Base-by-base conservation (phyloP, 306 rosid species). In the Sicyos edulis region DNA sequence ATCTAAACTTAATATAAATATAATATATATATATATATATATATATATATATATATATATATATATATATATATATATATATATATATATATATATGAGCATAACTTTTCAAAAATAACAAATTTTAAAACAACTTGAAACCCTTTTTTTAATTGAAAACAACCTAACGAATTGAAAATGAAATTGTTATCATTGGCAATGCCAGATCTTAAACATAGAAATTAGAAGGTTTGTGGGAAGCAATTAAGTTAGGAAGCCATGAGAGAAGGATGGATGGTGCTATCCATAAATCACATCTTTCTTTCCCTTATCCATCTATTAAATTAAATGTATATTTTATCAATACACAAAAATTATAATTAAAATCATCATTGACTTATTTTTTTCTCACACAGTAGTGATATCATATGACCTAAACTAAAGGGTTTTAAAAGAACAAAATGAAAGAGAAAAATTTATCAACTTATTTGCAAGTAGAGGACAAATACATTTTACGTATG, bases 271-370 rank as follows among this genome's bases (percentile, higher is more conserved):
- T 37, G 42, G 42, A 37, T 37, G 42, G 42, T 37, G 70, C 4
- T 40, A 17, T 64, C 70, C 54, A 65, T 50, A 17, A 13, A 42
- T 65, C 71, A 65, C 34, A 65, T 37, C 17, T 65, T 65, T 65
- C 2, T 11, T 65, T n/a, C 51, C 16, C 19, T 65, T 65, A 17
- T 17, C 32, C 71, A 65, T 40, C 19, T 19, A 65, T 44, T 40
- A 10, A 44, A 65, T 37, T 65, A 0, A 59, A 4, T 37, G 42
- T 63, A 8, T 37, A 37, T 40, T 34, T 63, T 63, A 16, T 34
- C 16, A 8, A 29, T 62, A 34, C 45, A 40, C 45, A 40, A 40
- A 16, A 63, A 37, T 8, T 1, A 19, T 37, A 63, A 40, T 63
- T 29, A 29, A 29, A 63, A 24, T 24, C 24, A 37, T 7, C 24